These are phyloP conservation scores for Anthostomella pinea DNA, from an alignment of 2,329 filamentous ascomycete genomes.

Conservation along the genomic window DNA sequence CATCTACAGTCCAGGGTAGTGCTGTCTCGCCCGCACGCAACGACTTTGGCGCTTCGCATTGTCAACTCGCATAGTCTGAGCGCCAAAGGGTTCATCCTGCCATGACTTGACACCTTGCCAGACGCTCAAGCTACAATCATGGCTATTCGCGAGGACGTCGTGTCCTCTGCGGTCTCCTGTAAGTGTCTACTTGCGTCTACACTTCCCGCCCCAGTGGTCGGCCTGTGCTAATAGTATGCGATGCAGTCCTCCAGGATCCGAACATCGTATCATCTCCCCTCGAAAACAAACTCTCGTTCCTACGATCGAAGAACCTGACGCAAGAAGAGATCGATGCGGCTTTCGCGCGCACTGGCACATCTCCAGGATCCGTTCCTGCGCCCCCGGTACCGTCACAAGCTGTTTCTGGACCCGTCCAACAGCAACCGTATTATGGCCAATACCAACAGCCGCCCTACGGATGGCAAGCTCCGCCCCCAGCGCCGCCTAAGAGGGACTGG, in stretches of 20 bases:
- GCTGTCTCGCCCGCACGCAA: no score
- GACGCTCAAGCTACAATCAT: slow-evolving; percentile 41
- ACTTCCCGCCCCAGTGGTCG: background rate
- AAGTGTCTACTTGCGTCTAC: slow-evolving; percentile 13
- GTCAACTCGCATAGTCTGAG: slow-evolving; percentile 1
- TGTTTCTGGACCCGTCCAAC: slow-evolving; percentile 41
- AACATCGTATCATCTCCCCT: slow-evolving; percentile 86
- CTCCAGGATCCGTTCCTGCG: slow-evolving; percentile 46
- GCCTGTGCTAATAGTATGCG: slow-evolving; percentile 3
- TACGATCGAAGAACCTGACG: slow-evolving; percentile 95
- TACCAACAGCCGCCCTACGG: slow-evolving; percentile 49
- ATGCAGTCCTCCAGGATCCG: slow-evolving; percentile 84
- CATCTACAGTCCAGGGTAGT: slow-evolving; percentile 16
- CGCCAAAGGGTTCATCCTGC: slow-evolving; percentile 1
- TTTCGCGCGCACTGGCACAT: slow-evolving; percentile 64
- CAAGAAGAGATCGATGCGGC: slow-evolving; percentile 91
- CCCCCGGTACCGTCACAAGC: slow-evolving; percentile 40
- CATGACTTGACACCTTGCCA: slow-evolving; percentile 13
- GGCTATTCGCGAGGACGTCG: slow-evolving; percentile 83
- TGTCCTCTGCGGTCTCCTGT: slow-evolving; percentile 33
- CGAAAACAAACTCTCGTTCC: slow-evolving; percentile 87
- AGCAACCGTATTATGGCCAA: slow-evolving; percentile 42
- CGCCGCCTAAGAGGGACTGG: slow-evolving; percentile 82
- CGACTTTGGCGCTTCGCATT: background rate
- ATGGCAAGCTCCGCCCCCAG: slow-evolving; percentile 56